phyloP scores from a whole-genome alignment of 768 basidiomycete genomes.

The Tephrocybe sp. region DNA sequence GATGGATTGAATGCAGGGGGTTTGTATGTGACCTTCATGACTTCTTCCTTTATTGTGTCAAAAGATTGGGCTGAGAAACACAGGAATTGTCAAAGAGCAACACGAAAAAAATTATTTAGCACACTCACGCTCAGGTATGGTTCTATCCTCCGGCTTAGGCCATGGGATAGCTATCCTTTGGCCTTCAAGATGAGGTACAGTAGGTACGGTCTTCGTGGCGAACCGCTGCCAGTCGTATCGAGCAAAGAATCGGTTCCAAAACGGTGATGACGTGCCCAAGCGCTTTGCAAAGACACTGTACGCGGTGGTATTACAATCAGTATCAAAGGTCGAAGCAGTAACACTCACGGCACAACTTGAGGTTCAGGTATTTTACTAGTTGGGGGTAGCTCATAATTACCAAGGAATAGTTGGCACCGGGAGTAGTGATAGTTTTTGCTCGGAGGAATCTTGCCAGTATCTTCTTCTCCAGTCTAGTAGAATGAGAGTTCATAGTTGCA shows the following conservation, averaged over 20 bases:
- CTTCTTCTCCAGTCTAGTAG: slow-evolving; percentile 20
- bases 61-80: slow-evolving; percentile 49
- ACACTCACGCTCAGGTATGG: slow-evolving; percentile 44
- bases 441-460: slow-evolving; percentile 30
- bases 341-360: slow-evolving; percentile 46
- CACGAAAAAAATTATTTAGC: not conserved
- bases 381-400: slow-evolving; percentile 61
- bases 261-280: slow-evolving; percentile 57
- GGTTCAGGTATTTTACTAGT: slow-evolving; percentile 34
- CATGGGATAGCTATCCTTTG: slow-evolving; percentile 61
- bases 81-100: too few relatives aligned
- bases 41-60: slow-evolving; percentile 64
- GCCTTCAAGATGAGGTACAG: slow-evolving; percentile 42
- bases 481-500: not conserved
- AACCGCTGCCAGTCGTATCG: slow-evolving; percentile 75
- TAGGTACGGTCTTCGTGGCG: slow-evolving; percentile 64
- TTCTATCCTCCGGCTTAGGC: slow-evolving; percentile 53
- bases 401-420: slow-evolving; percentile 76
- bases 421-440: slow-evolving; percentile 72
- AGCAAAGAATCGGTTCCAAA: slow-evolving; percentile 54
- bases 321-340: not conserved
- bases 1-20: slow-evolving; percentile 52
- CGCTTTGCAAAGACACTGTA: slow-evolving; percentile 78
- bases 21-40: slow-evolving; percentile 69
- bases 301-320: not conserved